These are phyloP conservation scores for Zygosaccharomyces bisporus DNA, from an alignment of 805 yeast genomes.

Conservation along the genomic window DNA sequence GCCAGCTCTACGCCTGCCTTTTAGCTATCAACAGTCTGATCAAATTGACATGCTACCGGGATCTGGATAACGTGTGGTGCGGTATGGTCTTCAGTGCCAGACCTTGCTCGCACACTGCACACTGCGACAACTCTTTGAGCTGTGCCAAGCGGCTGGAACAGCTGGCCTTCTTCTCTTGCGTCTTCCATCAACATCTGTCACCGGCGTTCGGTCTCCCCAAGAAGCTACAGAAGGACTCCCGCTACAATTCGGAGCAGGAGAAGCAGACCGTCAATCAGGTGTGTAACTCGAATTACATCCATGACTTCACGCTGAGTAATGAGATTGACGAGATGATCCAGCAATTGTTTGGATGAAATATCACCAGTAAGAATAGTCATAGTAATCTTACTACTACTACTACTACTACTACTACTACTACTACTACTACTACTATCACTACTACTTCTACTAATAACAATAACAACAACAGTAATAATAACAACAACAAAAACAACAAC, in stretches of 20 bases:
- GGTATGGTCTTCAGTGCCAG: conserved; percentile 2
- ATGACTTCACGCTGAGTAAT: conserved; percentile 36
- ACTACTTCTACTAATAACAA: too few relatives aligned
- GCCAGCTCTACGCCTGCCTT: conserved; percentile 35
- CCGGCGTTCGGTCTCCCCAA: conserved; percentile 27
- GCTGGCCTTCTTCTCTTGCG: conserved; percentile 25
- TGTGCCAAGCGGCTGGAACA: conserved; percentile 16
- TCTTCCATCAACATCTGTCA: conserved; percentile 26
- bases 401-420: too few relatives aligned
- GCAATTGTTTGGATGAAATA: conserved; percentile 27
- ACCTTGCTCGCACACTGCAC: background rate
- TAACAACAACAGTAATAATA: too few relatives aligned
- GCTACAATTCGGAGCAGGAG: conserved; percentile 24
- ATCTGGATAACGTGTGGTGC: conserved; percentile 3
- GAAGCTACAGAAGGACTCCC: conserved; percentile 24
- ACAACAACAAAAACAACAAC: too few relatives aligned
- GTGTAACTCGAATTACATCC: conserved; percentile 28
- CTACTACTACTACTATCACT: too few relatives aligned
- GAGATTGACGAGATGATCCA: conserved; percentile 37
- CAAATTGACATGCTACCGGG: conserved; percentile 20
- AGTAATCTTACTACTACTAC: background rate
- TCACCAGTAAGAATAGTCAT: background rate
- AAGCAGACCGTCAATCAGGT: conserved; percentile 29
- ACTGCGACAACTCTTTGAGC: conserved; percentile 4
- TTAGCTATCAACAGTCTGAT: conserved; percentile 32